Evolutionary conservation across 2,329 filamentous ascomycete genomes (phyloP).

Genomic region (Stagonosporopsis tanaceti): DNA sequence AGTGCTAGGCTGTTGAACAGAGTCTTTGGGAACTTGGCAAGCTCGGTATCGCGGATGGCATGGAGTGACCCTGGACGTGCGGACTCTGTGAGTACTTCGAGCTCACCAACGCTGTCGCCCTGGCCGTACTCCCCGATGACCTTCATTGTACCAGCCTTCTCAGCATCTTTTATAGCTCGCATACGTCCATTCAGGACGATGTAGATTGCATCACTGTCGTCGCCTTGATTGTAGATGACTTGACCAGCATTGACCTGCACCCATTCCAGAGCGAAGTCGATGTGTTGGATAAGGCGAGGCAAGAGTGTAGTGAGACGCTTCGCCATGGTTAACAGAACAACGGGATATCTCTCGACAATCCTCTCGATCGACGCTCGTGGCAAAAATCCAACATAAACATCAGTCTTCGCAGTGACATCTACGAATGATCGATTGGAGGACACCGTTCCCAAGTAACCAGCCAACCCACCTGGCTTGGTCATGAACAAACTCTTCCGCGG

Average conservation of each 20-base stretch:
- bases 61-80: constrained; percentile 89
- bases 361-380: constrained; percentile 85
- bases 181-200: constrained; percentile 94
- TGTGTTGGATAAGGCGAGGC: constrained; percentile 89
- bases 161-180: constrained; percentile 81
- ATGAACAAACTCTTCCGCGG: constrained; percentile 79
- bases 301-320: constrained; percentile 90
- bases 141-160: constrained; percentile 76
- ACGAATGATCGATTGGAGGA: constrained; percentile 97
- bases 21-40: constrained; percentile 94
- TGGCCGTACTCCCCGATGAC: constrained; percentile 94
- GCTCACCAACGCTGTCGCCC: constrained; percentile 95
- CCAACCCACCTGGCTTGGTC: constrained; percentile 92
- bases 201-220: constrained; percentile 98
- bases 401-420: constrained; percentile 95
- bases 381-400: constrained; percentile 96
- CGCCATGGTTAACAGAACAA: constrained; percentile 92
- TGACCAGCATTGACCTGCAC: constrained; percentile 95
- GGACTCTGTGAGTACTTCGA: constrained; percentile 96
- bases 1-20: constrained; percentile 97
- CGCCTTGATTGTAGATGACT: constrained; percentile 89
- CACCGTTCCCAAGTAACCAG: constrained; percentile 92
- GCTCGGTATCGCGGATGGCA: constrained; percentile 93
- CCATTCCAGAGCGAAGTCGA: constrained; percentile 98
- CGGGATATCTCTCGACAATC: constrained; percentile 91